A percentile compares a stretch with the other conserved stretches of the same genome.
These are phyloP conservation scores for Phaeosphaeria sp. DNA, from an alignment of 2,329 filamentous ascomycete species.

Conservation along the genomic window DNA sequence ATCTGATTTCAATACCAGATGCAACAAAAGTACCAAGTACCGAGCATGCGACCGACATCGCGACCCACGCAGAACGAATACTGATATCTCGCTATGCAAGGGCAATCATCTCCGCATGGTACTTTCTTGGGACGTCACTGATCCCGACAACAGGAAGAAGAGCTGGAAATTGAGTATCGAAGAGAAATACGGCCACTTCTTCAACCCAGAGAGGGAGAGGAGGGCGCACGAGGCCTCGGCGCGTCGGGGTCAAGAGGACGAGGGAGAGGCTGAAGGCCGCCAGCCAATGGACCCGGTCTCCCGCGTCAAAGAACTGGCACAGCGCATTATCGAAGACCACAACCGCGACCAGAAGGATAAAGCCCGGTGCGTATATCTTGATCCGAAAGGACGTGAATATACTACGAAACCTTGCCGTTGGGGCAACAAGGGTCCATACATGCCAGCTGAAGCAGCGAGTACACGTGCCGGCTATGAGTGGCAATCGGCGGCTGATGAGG, in stretches of 20 bases:
- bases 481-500: neutral
- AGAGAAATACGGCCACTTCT: slow-evolving; percentile 2
- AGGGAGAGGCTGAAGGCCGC: neutral
- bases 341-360: slow-evolving; percentile 1
- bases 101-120: slow-evolving; percentile 11
- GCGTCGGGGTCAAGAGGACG: neutral
- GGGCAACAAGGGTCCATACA: slow-evolving; percentile 2
- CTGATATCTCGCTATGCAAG: slow-evolving; percentile 15
- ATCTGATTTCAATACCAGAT: slow-evolving; percentile 7
- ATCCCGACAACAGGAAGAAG: slow-evolving; percentile 14
- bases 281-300: neutral
- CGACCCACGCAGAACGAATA: neutral
- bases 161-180: slow-evolving; percentile 15
- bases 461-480: neutral
- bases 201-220: neutral
- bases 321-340: slow-evolving; percentile 5
- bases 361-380: neutral
- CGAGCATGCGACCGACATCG: slow-evolving; percentile 9
- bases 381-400: slow-evolving; percentile 3
- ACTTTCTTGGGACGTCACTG: slow-evolving; percentile 15
- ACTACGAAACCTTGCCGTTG: neutral
- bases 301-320: neutral
- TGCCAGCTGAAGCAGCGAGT: neutral
- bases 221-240: neutral
- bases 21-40: slow-evolving; percentile 1